phyloP scores from a whole-genome alignment of 2,329 filamentous ascomycete genomes.

The Kalaharituber pfeilii region DNA sequence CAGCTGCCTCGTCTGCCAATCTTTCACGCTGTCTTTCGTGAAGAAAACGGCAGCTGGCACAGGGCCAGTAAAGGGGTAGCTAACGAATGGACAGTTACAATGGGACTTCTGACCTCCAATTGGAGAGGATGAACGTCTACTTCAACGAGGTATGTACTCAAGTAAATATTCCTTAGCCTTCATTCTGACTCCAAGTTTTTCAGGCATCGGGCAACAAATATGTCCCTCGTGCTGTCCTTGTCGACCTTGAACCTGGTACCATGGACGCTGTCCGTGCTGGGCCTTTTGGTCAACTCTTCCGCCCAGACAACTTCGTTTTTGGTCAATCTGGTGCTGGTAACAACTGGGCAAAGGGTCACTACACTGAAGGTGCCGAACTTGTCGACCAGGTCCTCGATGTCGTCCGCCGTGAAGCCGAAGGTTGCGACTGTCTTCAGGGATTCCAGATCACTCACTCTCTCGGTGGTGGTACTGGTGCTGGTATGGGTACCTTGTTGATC shows the following conservation, averaged over 20 bases:
- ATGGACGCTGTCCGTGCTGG: slow-evolving; percentile 98
- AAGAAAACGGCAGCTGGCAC: slow-evolving; percentile 1
- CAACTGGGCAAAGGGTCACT: slow-evolving; percentile 99
- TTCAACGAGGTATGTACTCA: slow-evolving; percentile 64
- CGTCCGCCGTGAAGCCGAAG: slow-evolving; percentile 95
- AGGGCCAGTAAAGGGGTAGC: no score
- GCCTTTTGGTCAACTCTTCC: slow-evolving; percentile 97
- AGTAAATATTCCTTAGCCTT: not conserved
- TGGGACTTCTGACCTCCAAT: slow-evolving; percentile 93
- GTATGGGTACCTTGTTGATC: slow-evolving; percentile 99
- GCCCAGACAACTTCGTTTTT: slow-evolving; percentile 99
- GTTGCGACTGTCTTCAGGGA: slow-evolving; percentile 97
- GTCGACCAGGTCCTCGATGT: slow-evolving; percentile 97
- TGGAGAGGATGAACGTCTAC: slow-evolving; percentile 99
- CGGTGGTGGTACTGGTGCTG: slow-evolving; percentile 98
- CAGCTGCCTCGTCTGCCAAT: not conserved
- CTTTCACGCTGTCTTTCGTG: not conserved
- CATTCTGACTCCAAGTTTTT: not conserved
- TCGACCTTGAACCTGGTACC: slow-evolving; percentile 98
- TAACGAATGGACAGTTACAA: slow-evolving; percentile 53
- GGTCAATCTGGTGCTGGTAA: slow-evolving; percentile 99
- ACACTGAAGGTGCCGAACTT: slow-evolving; percentile 98
- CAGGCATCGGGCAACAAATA: slow-evolving; percentile 97
- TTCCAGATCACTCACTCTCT: slow-evolving; percentile 99
- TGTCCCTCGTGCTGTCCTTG: slow-evolving; percentile 95